Conservation (phyloP, 306 rosid genomes). For the Pyrus communis region DNA sequence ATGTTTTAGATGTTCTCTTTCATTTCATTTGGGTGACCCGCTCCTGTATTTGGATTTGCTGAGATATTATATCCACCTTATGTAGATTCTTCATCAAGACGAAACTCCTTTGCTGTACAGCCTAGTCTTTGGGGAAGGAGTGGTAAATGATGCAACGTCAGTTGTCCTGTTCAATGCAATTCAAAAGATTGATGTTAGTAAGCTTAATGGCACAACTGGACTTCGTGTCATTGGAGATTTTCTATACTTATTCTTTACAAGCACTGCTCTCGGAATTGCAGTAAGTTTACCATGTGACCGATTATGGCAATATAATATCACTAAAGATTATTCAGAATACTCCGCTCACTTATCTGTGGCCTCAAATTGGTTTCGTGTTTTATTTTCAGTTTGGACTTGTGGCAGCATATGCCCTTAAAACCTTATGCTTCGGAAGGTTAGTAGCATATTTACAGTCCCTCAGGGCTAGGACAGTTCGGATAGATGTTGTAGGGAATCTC, state of each 20-base stretch:
- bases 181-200: constrained; percentile 65
- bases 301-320: neutral
- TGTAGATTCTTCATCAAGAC: constrained; percentile 83
- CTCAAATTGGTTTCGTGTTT: neutral
- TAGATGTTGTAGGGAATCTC: neutral
- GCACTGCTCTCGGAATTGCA: constrained; percentile 66
- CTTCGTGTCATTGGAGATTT: constrained; percentile 53
- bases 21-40: constrained; percentile 4
- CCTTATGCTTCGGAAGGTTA: constrained; percentile 65
- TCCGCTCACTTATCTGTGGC: neutral
- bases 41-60: constrained; percentile 1
- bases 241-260: constrained; percentile 63
- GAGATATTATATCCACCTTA: constrained; percentile 1
- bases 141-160: constrained; percentile 88
- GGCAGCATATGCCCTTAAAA: constrained; percentile 65
- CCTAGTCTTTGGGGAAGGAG: constrained; percentile 95
- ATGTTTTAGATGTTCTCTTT: constrained; percentile 20
- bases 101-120: constrained; percentile 88
- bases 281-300: constrained; percentile 35
- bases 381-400: constrained; percentile 63
- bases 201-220: constrained; percentile 10
- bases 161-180: constrained; percentile 88
- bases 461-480: neutral
- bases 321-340: neutral
- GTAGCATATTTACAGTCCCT: neutral